phyloP scores from a whole-genome alignment of 352 stramenopile species.

The Plasmopara viticola region DNA sequence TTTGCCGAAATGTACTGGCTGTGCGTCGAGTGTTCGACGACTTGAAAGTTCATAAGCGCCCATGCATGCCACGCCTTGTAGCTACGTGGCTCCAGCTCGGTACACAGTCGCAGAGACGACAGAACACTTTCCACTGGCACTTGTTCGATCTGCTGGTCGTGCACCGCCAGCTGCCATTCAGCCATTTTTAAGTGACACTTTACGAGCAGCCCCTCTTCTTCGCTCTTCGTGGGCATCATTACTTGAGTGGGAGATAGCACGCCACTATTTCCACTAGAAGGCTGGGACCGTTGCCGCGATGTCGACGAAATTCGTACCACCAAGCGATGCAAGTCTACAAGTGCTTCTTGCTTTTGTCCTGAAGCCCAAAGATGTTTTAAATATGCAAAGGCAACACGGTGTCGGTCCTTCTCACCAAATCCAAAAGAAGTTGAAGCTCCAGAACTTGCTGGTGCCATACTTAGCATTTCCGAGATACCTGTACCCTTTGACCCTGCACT shows the following conservation, averaged over 20 bases:
- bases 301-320: constrained; percentile 58
- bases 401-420: constrained; percentile 86
- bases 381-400: constrained; percentile 91
- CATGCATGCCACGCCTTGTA: constrained; percentile 95
- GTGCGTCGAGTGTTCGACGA: constrained; percentile 86
- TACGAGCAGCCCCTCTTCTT: constrained; percentile 71
- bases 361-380: constrained; percentile 93
- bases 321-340: constrained; percentile 80
- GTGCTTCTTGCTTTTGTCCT: constrained; percentile 82
- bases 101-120: constrained; percentile 57
- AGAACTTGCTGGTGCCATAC: constrained; percentile 55
- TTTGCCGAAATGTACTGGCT: constrained; percentile 34
- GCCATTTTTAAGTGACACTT: constrained; percentile 81
- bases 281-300: constrained; percentile 22
- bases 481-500: constrained; percentile 13
- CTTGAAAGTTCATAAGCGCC: constrained; percentile 96
- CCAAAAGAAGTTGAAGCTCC: constrained; percentile 47
- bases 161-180: constrained; percentile 79
- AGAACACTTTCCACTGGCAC: constrained; percentile 71
- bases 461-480: constrained; percentile 34
- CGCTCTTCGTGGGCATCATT: constrained; percentile 26
- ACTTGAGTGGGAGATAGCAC: constrained; percentile 20
- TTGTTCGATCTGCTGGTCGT: constrained; percentile 75
- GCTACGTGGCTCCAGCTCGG: constrained; percentile 58
- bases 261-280: constrained; percentile 9